phyloP scores from a whole-genome alignment of 345 rosid species.

The Firmiana major region DNA sequence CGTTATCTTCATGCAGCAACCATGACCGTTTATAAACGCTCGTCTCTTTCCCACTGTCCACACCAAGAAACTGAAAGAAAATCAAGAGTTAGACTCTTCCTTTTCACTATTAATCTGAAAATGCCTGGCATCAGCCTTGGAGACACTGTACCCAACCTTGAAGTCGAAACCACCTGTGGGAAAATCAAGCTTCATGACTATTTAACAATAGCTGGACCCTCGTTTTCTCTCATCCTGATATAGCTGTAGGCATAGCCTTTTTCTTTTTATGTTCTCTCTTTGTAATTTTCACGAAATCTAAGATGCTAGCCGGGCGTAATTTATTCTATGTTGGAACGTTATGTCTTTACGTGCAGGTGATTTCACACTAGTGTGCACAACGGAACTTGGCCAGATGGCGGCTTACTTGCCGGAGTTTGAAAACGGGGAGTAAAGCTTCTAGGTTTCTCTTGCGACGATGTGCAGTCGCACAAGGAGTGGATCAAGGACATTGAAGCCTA shows the following conservation, averaged over 20 bases:
- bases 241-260: conserved; percentile 20
- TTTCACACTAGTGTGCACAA: conserved; percentile 83
- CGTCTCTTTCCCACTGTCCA: not conserved
- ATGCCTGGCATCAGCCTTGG: conserved; percentile 79
- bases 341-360: conserved; percentile 42
- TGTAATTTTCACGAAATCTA: too few species aligned
- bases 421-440: conserved; percentile 64
- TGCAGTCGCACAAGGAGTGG: conserved; percentile 62
- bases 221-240: conserved; percentile 84
- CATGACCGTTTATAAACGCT: not conserved
- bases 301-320: too few species aligned
- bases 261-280: not conserved
- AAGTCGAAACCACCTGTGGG: conserved; percentile 62
- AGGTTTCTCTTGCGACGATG: conserved; percentile 75
- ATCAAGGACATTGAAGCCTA: conserved; percentile 72
- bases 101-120: too few species aligned
- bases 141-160: conserved; percentile 67
- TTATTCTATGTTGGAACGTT: not conserved
- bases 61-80: not conserved
- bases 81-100: not conserved
- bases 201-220: conserved; percentile 51
- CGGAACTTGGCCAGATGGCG: conserved; percentile 72
- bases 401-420: conserved; percentile 45
- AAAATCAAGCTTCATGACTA: conserved; percentile 64
- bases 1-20: conserved; percentile 11